Evolutionary conservation across 2,329 filamentous ascomycete genomes (phyloP).

Genomic region (Hypoxylon sp.): DNA sequence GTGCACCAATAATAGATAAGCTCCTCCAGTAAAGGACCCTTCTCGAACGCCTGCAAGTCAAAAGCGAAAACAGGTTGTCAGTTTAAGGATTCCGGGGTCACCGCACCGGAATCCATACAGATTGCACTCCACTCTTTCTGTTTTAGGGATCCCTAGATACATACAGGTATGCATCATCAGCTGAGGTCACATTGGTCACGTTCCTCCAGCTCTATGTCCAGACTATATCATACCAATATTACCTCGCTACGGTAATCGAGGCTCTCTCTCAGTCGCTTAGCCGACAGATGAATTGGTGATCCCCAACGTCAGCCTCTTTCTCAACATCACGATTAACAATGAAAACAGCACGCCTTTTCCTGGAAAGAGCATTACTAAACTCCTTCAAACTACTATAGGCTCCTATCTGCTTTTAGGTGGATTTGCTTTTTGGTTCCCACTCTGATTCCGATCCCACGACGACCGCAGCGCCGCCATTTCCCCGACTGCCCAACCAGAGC

Average conservation of each 20-base stretch:
- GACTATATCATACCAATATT: slow-evolving; percentile 40
- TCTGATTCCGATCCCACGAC: slow-evolving; percentile 34
- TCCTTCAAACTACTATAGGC: slow-evolving; percentile 28
- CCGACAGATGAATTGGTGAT: slow-evolving; percentile 18
- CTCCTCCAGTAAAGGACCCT: slow-evolving; percentile 18
- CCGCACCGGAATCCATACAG: slow-evolving; percentile 15
- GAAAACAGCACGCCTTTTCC: slow-evolving; percentile 13
- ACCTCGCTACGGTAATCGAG: slow-evolving; percentile 38
- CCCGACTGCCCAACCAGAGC: slow-evolving; percentile 53
- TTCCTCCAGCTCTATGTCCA: slow-evolving; percentile 37
- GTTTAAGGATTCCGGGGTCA: slow-evolving; percentile 29
- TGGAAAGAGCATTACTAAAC: slow-evolving; percentile 21
- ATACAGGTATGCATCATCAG: slow-evolving; percentile 38
- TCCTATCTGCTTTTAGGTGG: slow-evolving; percentile 25
- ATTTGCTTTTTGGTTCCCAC: slow-evolving; percentile 26
- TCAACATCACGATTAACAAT: slow-evolving; percentile 24
- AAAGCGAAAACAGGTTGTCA: slow-evolving; percentile 29
- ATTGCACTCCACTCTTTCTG: slow-evolving; percentile 30
- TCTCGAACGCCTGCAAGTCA: slow-evolving; percentile 32
- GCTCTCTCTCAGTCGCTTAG: slow-evolving; percentile 32
- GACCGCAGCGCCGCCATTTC: slow-evolving; percentile 47
- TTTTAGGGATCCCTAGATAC: slow-evolving; percentile 19
- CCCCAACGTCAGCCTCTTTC: slow-evolving; percentile 16
- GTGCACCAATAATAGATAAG: slow-evolving; percentile 18
- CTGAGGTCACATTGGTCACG: slow-evolving; percentile 44